Evolutionary conservation across 495 filamentous ascomycete species (phyloP), one percentile per base, ranked within the genome.

Genomic region (Friedmanniomyces endolithicus): DNA sequence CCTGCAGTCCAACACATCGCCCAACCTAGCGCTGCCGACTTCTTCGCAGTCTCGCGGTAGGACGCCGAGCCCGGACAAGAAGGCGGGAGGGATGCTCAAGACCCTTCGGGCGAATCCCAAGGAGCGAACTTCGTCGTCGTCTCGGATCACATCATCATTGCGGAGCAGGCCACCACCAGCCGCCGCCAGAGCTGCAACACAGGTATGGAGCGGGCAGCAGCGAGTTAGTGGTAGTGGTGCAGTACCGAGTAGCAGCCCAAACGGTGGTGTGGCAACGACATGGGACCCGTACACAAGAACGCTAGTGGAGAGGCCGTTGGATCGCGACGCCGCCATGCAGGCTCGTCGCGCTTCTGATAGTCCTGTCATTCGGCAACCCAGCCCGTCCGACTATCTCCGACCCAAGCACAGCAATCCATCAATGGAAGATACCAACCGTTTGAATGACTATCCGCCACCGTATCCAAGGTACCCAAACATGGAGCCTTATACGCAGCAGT

Each of bases 151-250:
- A 9, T 51, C 48, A 27, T 62, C 63, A 1, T 20, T 62, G 31
- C 59, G 66, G 41, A 53, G 52, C 14, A 31, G 48, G 23, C 64
- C 67, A 66, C 58, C 50, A 61, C 64, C 67, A 43, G 75, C 75
- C 44, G 87, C 89, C 27, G 88, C 85, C 40, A 94, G 86, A 67
- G 92, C 92, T 14, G 92, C 92, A 1, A 84, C 85, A 1, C 69
- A 94, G 34, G 90, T 90, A 17, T 98, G 90, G 90, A 57, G 50
- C 1, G 35, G 57, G 24, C 51, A 48, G 34, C 49, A 50, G n/a
- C 31, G 43, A 11, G 17, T 27, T 16, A 35, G 56, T 33, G 25
- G 31, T 44, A 41, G 46, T 31, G 23, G 52, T 47, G 33, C 56
- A 6, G 37, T 16, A 25, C 35, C 24, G 47, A 37, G 19, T n/a